These are phyloP conservation scores for Anthostomella pinea DNA, from an alignment of 2,329 filamentous ascomycete species.

Conservation along the genomic window DNA sequence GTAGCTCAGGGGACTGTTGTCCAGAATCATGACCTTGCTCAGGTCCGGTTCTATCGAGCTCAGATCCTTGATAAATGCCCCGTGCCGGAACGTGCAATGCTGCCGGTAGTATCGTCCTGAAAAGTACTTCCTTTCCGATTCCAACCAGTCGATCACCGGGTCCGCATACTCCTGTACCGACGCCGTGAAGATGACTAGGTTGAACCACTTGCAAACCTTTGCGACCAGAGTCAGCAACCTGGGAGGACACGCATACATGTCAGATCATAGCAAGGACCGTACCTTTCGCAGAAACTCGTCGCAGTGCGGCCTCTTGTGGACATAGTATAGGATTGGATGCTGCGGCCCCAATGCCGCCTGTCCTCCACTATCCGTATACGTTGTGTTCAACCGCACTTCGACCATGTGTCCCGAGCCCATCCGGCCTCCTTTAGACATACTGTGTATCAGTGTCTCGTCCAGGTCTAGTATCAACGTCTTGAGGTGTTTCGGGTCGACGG, in stretches of 20 bases:
- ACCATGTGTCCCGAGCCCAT: slow-evolving; percentile 99
- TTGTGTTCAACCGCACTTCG: slow-evolving; percentile 83
- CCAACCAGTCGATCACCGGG: slow-evolving; percentile 97
- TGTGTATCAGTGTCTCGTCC: slow-evolving; percentile 97
- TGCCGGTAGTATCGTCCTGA: slow-evolving; percentile 91
- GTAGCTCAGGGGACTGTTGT: slow-evolving; percentile 97
- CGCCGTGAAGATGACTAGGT: slow-evolving; percentile 92
- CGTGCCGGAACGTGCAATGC: slow-evolving; percentile 93
- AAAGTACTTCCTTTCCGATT: slow-evolving; percentile 96
- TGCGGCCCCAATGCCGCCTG: slow-evolving; percentile 72
- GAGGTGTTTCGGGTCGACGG: slow-evolving; percentile 58
- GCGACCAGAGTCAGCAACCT: slow-evolving; percentile 19
- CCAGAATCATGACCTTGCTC: slow-evolving; percentile 97
- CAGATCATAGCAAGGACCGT: slow-evolving; percentile 28
- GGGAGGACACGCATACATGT: no score
- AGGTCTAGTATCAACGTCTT: slow-evolving; percentile 96
- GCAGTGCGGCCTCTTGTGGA: slow-evolving; percentile 95
- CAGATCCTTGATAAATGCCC: slow-evolving; percentile 96
- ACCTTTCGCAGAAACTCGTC: slow-evolving; percentile 92
- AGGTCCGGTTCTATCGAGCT: slow-evolving; percentile 94
- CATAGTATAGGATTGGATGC: slow-evolving; percentile 96
- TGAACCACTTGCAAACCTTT: slow-evolving; percentile 95
- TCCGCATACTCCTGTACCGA: slow-evolving; percentile 98
- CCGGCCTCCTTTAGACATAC: slow-evolving; percentile 91
- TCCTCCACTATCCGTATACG: slow-evolving; percentile 64